A percentile compares a stretch with the other conserved stretches of the same genome.
Evolutionary conservation across 2,329 filamentous ascomycete species (phyloP).

Genomic region (Calonectria honghensis): DNA sequence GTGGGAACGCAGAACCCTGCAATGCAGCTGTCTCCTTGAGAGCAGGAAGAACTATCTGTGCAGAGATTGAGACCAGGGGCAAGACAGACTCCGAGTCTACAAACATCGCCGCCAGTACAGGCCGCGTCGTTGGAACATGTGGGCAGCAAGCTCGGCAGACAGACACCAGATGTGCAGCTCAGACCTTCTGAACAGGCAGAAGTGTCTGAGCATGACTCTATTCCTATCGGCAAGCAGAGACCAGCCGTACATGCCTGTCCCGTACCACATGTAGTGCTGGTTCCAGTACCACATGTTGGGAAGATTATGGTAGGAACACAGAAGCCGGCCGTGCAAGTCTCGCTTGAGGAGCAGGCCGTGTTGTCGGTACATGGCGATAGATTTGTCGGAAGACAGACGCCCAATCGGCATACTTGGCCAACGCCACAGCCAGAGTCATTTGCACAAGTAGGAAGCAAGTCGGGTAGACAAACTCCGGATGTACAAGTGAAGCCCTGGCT

Average conservation of each 20-base stretch:
- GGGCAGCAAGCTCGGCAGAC: slow-evolving; percentile 4
- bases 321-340: slow-evolving; percentile 26
- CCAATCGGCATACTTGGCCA: slow-evolving; percentile 16
- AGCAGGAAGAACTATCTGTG: neutral
- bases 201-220: neutral
- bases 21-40: slow-evolving; percentile 5
- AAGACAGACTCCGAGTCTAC: slow-evolving; percentile 19
- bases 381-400: slow-evolving; percentile 20
- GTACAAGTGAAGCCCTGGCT: slow-evolving; percentile 1
- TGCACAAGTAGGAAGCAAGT: slow-evolving; percentile 11
- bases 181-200: neutral
- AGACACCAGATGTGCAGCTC: slow-evolving; percentile 19
- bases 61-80: neutral
- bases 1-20: slow-evolving; percentile 27
- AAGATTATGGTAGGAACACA: slow-evolving; percentile 15
- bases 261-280: neutral
- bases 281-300: slow-evolving; percentile 11
- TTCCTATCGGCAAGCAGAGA: slow-evolving; percentile 7
- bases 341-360: neutral
- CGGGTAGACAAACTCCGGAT: slow-evolving; percentile 18
- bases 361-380: neutral
- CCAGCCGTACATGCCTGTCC: slow-evolving; percentile 25
- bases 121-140: neutral
- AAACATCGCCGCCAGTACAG: neutral
- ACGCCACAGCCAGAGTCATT: slow-evolving; percentile 11